These are phyloP conservation scores for Articulospora tetracladia DNA, from an alignment of 495 filamentous ascomycete species.

Conservation along the genomic window DNA sequence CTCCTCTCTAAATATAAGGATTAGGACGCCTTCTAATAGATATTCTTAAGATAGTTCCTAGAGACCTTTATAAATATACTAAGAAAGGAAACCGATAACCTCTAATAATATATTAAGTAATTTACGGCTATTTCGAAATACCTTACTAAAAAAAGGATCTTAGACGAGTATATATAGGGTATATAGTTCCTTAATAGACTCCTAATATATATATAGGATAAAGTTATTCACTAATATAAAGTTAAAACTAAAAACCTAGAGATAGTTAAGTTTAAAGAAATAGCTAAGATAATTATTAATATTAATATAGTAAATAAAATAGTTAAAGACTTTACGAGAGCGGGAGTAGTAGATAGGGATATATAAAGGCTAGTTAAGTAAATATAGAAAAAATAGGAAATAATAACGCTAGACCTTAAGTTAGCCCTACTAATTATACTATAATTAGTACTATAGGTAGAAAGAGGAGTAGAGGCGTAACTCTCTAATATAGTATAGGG, in stretches of 20 bases:
- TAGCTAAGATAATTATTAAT: too few relatives aligned
- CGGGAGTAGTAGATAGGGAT: neutral
- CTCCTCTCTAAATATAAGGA: neutral
- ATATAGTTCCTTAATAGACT: too few relatives aligned
- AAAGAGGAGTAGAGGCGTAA: neutral
- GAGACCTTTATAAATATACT: neutral
- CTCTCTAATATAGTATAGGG: neutral
- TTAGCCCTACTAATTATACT: neutral
- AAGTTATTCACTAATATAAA: too few relatives aligned
- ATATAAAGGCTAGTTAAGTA: neutral
- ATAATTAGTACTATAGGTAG: neutral
- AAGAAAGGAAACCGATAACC: neutral
- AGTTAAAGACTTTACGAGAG: neutral
- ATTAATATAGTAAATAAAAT: neutral
- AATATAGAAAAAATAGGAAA: too few relatives aligned
- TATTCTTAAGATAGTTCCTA: neutral
- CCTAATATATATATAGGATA: too few relatives aligned
- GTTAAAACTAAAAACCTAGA: too few relatives aligned
- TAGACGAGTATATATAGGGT: too few relatives aligned
- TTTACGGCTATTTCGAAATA: neutral
- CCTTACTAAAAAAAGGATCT: too few relatives aligned
- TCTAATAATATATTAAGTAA: neutral
- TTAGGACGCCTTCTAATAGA: neutral
- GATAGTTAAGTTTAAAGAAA: too few relatives aligned
- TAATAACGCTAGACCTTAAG: neutral